These are phyloP conservation scores for Ziziphus jujuba DNA, from an alignment of 306 rosid species.

Conservation along the genomic window DNA sequence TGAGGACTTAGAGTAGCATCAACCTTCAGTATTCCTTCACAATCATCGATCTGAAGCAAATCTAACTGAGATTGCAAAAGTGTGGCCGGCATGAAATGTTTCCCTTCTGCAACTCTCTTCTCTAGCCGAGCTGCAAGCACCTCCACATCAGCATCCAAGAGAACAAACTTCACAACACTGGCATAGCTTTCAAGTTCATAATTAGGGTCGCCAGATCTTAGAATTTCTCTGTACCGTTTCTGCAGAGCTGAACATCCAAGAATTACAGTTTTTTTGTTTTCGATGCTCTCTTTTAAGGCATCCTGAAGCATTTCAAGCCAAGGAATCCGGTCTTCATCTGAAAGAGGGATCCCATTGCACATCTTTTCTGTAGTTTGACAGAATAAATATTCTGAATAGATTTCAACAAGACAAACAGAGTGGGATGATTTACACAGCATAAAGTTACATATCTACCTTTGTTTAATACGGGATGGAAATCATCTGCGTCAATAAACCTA, in stretches of 20 bases:
- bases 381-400: neutral
- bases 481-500: conserved; percentile 81
- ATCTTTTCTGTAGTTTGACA: conserved; percentile 57
- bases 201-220: conserved; percentile 67
- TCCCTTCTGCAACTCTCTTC: conserved; percentile 68
- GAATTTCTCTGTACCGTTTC: conserved; percentile 62
- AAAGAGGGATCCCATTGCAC: conserved; percentile 69
- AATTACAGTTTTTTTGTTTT: conserved; percentile 33
- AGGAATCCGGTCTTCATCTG: conserved; percentile 72
- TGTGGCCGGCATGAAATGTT: conserved; percentile 80
- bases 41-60: conserved; percentile 65
- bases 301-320: conserved; percentile 74
- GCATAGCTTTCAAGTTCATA: conserved; percentile 41
- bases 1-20: conserved; percentile 60
- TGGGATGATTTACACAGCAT: neutral
- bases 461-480: conserved; percentile 75
- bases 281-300: conserved; percentile 33
- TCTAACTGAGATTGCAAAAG: conserved; percentile 78
- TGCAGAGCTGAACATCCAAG: conserved; percentile 82
- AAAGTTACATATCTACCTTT: conserved; percentile 45
- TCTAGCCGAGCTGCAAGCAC: conserved; percentile 54
- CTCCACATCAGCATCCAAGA: conserved; percentile 66
- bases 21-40: conserved; percentile 56
- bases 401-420: neutral
- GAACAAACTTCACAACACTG: conserved; percentile 54